Evolutionary conservation across 2,329 filamentous ascomycete genomes (phyloP).

Genomic region (Lomentospora prolificans): DNA sequence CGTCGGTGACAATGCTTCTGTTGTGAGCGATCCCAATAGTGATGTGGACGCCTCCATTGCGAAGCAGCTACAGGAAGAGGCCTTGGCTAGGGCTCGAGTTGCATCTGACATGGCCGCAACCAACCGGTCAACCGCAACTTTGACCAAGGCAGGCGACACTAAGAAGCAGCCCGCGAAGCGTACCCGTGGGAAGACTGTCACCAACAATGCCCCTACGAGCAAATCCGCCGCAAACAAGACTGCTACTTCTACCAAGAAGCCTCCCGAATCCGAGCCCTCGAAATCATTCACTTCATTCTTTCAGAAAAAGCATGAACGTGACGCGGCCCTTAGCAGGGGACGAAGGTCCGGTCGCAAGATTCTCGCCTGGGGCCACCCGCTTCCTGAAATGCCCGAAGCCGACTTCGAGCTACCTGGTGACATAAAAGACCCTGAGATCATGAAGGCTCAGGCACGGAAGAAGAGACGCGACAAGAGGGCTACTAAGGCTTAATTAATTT

Average conservation of each 20-base stretch:
- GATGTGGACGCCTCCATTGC: slow-evolving; percentile 64
- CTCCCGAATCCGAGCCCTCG: slow-evolving; percentile 26
- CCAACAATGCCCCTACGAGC: slow-evolving; percentile 13
- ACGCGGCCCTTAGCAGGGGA: slow-evolving; percentile 63
- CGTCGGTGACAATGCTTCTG: slow-evolving; percentile 10
- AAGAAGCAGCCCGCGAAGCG: slow-evolving; percentile 11
- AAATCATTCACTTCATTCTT: slow-evolving; percentile 83
- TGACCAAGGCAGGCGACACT: slow-evolving; percentile 20
- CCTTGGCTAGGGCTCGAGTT: slow-evolving; percentile 41
- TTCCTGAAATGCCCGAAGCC: slow-evolving; percentile 60
- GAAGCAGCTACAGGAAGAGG: slow-evolving; percentile 67
- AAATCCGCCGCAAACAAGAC: slow-evolving; percentile 12
- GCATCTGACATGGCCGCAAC: slow-evolving; percentile 23
- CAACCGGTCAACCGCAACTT: slow-evolving; percentile 21
- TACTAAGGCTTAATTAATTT: neutral
- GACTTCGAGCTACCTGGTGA: slow-evolving; percentile 71
- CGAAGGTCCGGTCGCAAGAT: slow-evolving; percentile 60
- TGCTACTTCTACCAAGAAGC: slow-evolving; percentile 14
- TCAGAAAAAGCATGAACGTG: slow-evolving; percentile 66
- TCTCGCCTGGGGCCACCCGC: slow-evolving; percentile 69
- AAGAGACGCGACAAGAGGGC: slow-evolving; percentile 48
- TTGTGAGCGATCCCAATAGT: slow-evolving; percentile 9
- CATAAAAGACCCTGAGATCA: slow-evolving; percentile 43
- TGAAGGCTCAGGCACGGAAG: slow-evolving; percentile 51
- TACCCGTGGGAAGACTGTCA: slow-evolving; percentile 12